phyloP scores from a whole-genome alignment of 2,329 filamentous ascomycete genomes.

The Aureobasidium sp. region DNA sequence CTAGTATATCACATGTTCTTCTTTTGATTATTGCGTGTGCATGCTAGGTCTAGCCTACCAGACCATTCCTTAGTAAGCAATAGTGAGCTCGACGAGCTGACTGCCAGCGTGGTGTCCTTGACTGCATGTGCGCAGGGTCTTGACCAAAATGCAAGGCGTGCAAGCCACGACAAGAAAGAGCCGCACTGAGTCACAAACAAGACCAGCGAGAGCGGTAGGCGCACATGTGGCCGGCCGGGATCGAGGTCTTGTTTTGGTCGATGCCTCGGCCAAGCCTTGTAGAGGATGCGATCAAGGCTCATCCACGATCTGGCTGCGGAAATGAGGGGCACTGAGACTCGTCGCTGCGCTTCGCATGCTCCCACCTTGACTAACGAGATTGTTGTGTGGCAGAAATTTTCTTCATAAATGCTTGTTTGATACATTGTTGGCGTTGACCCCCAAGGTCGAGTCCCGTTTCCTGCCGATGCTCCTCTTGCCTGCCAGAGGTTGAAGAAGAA shows the following conservation, averaged over 20 bases:
- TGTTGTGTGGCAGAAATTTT: slow-evolving; percentile 4
- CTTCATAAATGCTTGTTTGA: slow-evolving; percentile 1
- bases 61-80: not conserved
- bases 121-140: not conserved
- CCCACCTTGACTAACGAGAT: not conserved
- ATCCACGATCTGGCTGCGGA: not conserved
- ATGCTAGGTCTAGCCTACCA: not conserved
- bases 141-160: not conserved
- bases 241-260: not conserved
- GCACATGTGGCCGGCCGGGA: not conserved
- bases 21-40: not conserved
- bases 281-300: slow-evolving; percentile 3
- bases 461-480: not conserved
- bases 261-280: slow-evolving; percentile 5
- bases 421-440: not conserved
- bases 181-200: slow-evolving; percentile 1
- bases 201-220: not conserved
- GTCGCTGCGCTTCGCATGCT: not conserved
- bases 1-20: not conserved
- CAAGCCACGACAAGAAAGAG: not conserved
- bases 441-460: not conserved
- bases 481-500: slow-evolving; percentile 5
- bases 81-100: not conserved
- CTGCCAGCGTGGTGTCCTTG: not conserved
- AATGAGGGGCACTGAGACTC: not conserved